A percentile compares a stretch with the other conserved stretches of the same genome.
Evolutionary conservation across 2,329 filamentous ascomycete species (phyloP).

Genomic region (Phyllosticta citriasiana): DNA sequence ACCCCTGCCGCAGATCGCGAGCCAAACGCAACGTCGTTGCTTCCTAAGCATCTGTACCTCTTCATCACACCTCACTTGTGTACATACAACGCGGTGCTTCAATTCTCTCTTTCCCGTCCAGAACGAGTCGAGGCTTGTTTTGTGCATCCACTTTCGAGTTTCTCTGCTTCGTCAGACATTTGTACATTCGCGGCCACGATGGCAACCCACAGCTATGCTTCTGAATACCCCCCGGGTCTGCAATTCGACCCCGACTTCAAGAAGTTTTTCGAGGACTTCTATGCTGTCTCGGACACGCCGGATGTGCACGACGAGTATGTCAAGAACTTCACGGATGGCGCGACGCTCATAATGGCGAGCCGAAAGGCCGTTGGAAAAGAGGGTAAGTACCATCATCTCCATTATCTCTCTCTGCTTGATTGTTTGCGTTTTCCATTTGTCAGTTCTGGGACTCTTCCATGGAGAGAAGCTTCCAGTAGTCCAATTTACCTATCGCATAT

Average conservation of each 20-base stretch:
- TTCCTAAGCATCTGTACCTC: not conserved
- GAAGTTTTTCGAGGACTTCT: slow-evolving; percentile 38
- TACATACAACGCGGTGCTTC: not conserved
- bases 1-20: not conserved
- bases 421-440: not conserved
- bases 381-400: slow-evolving; percentile 29
- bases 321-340: slow-evolving; percentile 38
- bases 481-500: too few species aligned
- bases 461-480: too few species aligned
- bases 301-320: slow-evolving; percentile 41
- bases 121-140: not conserved
- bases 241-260: slow-evolving; percentile 32
- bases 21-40: not conserved
- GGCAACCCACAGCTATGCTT: slow-evolving; percentile 18
- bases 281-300: slow-evolving; percentile 37
- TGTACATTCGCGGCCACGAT: not conserved
- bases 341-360: slow-evolving; percentile 42
- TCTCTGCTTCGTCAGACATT: not conserved
- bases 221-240: slow-evolving; percentile 22
- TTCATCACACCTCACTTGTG: not conserved
- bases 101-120: not conserved
- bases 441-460: too few species aligned
- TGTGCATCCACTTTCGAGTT: not conserved
- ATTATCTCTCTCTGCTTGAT: not conserved
- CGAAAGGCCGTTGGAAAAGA: slow-evolving; percentile 34